Base-by-base conservation (phyloP, 1,284 basidiomycete species). In the Trichosporon inkin region DNA sequence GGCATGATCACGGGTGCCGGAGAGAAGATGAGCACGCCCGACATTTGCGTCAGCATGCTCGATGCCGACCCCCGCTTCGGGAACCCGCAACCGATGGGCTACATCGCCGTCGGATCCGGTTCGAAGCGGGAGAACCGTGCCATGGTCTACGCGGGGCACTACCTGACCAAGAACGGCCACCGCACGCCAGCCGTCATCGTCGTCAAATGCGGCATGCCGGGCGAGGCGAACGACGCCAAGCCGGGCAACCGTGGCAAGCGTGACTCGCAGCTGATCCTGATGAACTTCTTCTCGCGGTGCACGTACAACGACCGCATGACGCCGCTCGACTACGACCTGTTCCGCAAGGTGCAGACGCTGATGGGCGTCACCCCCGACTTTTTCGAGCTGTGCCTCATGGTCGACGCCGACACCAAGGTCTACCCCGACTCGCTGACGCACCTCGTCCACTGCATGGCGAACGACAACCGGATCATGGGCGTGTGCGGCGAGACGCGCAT, bases 311-410 rank as follows among this genome's bases (percentile, higher is more conserved):
- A 99, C 75, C 89, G 93, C 64, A 99, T 99, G 94, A 85, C 86
- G 16, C 96, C 96, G 10, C 84, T 99, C 70, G 96, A 99, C 76
- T 99, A 92, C 74, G 96, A 99, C 78, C 82, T 99, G 19, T 99
- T 99, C 84, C 86, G 95, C 62, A 99, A 99, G 81, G 85, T 94
- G 7, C 93, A 98, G 70, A 84, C 90, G 41, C 83, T 99, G 52
- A 98, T 97, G 91, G 95, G 96, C 39, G 91, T 98, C n/a, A 98
- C 96, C 0, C 94, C 96, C 1, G 96, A 99, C 79, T 98, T 91
- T 78, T 99, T 99, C 71, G 96, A 99, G 81, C 88, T 96, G 40
- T 89, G 88, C 72, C 81, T 99, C 65, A 99, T 99, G 96, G 93
- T 99, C 67, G 96, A 99, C 78, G 96, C 96, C 61, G 96, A 99